A percentile compares a stretch with the other conserved stretches of the same genome.
phyloP scores from a whole-genome alignment of 2,329 filamentous ascomycete species.

The Beauveria varroae region DNA sequence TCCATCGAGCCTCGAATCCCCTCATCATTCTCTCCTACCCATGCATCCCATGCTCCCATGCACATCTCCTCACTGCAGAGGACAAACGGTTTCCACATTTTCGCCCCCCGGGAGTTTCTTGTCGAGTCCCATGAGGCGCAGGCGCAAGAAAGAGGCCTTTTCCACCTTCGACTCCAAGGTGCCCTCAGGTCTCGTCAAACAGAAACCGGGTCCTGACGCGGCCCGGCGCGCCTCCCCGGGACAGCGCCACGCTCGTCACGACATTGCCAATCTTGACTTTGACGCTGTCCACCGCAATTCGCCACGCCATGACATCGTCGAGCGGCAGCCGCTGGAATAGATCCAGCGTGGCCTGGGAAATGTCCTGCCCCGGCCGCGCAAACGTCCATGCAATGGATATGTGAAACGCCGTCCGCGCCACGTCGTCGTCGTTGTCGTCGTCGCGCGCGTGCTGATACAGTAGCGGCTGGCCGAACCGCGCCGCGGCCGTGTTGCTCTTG shows the following conservation, averaged over 20 bases:
- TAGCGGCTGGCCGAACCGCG: conserved; percentile 55
- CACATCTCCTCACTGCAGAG: background rate
- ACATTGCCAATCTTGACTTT: conserved; percentile 72
- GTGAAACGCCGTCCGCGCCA: conserved; percentile 56
- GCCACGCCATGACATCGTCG: conserved; percentile 30
- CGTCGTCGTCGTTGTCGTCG: conserved; percentile 12
- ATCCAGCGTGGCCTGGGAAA: conserved; percentile 20
- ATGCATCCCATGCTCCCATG: background rate
- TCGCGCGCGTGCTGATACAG: conserved; percentile 49
- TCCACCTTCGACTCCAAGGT: background rate
- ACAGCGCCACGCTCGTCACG: conserved; percentile 44
- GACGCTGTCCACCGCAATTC: conserved; percentile 50
- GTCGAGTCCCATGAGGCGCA: background rate
- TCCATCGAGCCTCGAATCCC: background rate
- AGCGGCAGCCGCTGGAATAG: conserved; percentile 20
- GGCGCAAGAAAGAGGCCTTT: background rate
- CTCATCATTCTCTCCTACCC: background rate
- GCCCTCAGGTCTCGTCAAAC: conserved; percentile 8
- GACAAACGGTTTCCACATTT: background rate
- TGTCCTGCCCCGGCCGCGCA: conserved; percentile 38
- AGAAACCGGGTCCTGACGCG: conserved; percentile 11
- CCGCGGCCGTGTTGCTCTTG: conserved; percentile 58
- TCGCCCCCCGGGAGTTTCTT: background rate
- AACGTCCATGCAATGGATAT: conserved; percentile 85
- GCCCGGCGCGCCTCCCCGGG: background rate